A percentile compares a stretch with the other conserved stretches of the same genome.
phyloP scores from a whole-genome alignment of 148 eudicot genomes.

The Silene conica region DNA sequence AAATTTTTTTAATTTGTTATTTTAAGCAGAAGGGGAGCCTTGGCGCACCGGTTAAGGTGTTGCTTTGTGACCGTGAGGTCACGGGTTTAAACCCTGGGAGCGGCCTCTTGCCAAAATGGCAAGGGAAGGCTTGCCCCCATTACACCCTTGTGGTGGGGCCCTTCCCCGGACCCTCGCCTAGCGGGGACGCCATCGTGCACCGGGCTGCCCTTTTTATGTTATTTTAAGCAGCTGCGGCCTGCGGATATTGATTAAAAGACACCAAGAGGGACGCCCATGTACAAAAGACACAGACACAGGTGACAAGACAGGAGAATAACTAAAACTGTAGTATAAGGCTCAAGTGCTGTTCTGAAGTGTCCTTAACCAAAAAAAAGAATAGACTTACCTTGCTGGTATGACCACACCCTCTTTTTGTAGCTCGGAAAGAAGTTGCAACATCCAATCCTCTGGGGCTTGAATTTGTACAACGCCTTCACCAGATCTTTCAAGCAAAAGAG shows the following conservation, averaged over 20 bases:
- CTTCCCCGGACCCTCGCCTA: too few relatives aligned
- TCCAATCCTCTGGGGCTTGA: slow-evolving; percentile 33
- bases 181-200: too few relatives aligned
- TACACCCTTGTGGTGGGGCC: too few relatives aligned
- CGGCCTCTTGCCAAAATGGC: too few relatives aligned
- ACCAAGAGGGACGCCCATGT: background rate
- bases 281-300: background rate
- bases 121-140: too few relatives aligned
- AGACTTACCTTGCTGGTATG: slow-evolving; percentile 51
- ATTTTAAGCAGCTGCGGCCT: too few relatives aligned
- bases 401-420: slow-evolving; percentile 52
- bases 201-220: too few relatives aligned
- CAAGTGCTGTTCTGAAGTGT: background rate
- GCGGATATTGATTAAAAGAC: background rate
- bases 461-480: slow-evolving; percentile 18
- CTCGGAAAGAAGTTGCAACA: slow-evolving; percentile 40
- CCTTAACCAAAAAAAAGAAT: background rate
- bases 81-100: too few relatives aligned
- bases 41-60: too few relatives aligned
- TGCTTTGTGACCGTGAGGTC: too few relatives aligned
- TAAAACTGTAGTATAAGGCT: slow-evolving; percentile 13
- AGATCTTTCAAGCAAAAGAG: slow-evolving; percentile 24
- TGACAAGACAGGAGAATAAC: background rate
- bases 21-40: too few relatives aligned
- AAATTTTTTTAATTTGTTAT: background rate